Percentiles rank a stretch among this genome's conserved stretches.
Conservation (phyloP, 345 rosid species). For the Gossypium turneri region DNA sequence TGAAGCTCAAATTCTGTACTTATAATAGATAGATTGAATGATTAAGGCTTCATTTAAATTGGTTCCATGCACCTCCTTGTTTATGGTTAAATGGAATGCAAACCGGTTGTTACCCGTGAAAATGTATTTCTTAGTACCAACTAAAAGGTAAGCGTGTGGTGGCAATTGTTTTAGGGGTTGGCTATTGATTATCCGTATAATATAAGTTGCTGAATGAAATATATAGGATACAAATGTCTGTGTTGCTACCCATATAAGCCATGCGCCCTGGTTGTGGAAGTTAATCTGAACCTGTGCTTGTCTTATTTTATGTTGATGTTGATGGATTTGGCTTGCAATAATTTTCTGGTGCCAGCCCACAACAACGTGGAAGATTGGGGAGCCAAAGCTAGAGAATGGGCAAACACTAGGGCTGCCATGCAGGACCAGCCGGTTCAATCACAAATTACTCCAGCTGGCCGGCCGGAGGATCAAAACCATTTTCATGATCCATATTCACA, state of each 20-base stretch:
- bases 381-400: conserved; percentile 96
- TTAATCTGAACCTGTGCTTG: background rate
- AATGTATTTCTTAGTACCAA: background rate
- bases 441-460: conserved; percentile 37
- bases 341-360: conserved; percentile 36
- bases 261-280: background rate
- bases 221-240: background rate
- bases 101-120: background rate
- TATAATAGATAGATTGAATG: background rate
- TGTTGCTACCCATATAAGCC: background rate
- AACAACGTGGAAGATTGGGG: conserved; percentile 83
- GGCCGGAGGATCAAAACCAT: conserved; percentile 47
- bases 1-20: background rate
- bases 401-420: conserved; percentile 50
- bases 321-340: conserved; percentile 9
- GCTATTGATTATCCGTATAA: background rate
- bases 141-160: background rate
- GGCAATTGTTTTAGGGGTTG: background rate
- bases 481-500: conserved; percentile 50
- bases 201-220: background rate
- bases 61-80: background rate
- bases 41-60: background rate
- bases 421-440: conserved; percentile 53
- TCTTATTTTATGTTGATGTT: conserved; percentile 2
- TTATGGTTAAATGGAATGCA: background rate